Evolutionary conservation across 2,329 filamentous ascomycete genomes (phyloP), one percentile per base, ranked within the genome.

Genomic region (Rutstroemia sp.): DNA sequence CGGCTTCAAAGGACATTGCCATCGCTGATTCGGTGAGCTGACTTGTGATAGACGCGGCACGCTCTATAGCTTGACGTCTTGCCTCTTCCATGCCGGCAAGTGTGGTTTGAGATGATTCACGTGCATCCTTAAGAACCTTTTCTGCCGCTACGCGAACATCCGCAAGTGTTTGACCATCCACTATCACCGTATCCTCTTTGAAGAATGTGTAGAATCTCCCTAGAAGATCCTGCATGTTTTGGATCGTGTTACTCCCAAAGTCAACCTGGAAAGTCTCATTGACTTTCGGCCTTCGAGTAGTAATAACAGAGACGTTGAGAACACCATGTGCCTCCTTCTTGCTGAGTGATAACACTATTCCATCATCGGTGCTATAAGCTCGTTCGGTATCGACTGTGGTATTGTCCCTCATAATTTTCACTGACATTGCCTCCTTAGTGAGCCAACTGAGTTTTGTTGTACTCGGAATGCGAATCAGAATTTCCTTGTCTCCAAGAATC

Each of bases 231-330:
- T 68, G 65, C 57, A 63, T 60, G 46, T 57, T 52, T 42, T 65
- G 65, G 46, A 58, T 59, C 44, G 62, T 30, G 42, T 58, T 60
- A 1, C 60, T 63, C 27, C 81, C 80, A 67, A 86, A 83, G 66
- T 84, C 78, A 30, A 86, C 70, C 41, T 77, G 75, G 66, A 85
- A 81, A 0, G 78, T 78, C 70, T 85, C 81, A 63, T 80, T 80
- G 60, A 85, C 75, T 67, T 76, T 80, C 23, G 83, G 83, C 59
- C 78, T 79, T 55, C 76, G 80, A 14, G 75, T 80, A 1, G 82
- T 82, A 54, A 78, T 73, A 38, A 87, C 75, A 2, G 78, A 77
- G 46, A 87, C 73, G 53, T 80, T 80, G 51, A 86, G 68, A 39
- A 80, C 68, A 34, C 83, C 83, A 58, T 81, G 71, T 5, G 81